Percentiles rank a stretch among this genome's conserved stretches.
Evolutionary conservation across 306 rosid species (phyloP).

Genomic region (Nissolia schottii): DNA sequence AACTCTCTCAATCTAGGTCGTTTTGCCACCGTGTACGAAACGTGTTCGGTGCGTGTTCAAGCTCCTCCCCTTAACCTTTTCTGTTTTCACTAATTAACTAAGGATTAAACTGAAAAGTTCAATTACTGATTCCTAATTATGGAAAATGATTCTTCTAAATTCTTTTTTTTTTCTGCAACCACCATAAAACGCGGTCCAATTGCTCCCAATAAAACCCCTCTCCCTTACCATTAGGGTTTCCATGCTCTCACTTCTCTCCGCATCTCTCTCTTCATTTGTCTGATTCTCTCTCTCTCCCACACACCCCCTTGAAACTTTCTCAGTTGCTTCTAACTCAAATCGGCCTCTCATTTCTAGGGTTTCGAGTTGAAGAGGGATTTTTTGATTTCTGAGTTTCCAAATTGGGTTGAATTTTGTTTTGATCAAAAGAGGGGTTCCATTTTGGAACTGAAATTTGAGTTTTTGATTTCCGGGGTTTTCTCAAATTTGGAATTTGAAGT

Average conservation of each 20-base stretch:
- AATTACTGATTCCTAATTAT: neutral
- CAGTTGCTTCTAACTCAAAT: neutral
- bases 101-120: neutral
- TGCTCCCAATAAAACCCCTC: constrained; percentile 41
- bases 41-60: constrained; percentile 33
- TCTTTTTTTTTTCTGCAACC: constrained; percentile 5
- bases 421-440: neutral
- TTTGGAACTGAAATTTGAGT: neutral
- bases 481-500: neutral
- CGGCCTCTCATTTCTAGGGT: neutral
- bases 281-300: constrained; percentile 7
- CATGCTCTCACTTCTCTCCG: constrained; percentile 24
- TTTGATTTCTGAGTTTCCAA: neutral
- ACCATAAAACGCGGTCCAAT: constrained; percentile 58
- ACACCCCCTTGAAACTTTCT: neutral
- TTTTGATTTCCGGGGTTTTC: neutral
- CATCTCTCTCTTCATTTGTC: constrained; percentile 4
- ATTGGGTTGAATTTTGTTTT: neutral
- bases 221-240: constrained; percentile 47
- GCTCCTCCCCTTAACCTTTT: neutral
- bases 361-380: neutral
- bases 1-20: constrained; percentile 4
- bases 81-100: neutral
- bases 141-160: neutral
- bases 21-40: constrained; percentile 38